A percentile compares a stretch with the other conserved stretches of the same genome.
These are phyloP conservation scores for Daldinia sp. DNA, from an alignment of 2,329 filamentous ascomycete genomes.

Conservation along the genomic window DNA sequence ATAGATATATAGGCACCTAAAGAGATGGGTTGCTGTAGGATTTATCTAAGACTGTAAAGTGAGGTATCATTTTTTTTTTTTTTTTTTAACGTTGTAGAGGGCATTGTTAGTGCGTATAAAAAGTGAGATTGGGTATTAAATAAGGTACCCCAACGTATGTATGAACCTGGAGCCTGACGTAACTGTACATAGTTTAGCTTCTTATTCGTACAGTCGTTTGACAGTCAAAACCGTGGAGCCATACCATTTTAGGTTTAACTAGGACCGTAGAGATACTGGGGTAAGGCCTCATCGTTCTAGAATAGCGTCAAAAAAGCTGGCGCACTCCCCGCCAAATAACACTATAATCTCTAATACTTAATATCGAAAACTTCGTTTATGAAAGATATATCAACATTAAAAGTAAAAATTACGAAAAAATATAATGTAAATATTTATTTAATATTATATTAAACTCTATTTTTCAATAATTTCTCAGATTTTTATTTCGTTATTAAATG, in stretches of 20 bases:
- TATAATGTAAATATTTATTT: too few relatives aligned
- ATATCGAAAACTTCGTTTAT: too few relatives aligned
- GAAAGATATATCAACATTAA: too few relatives aligned
- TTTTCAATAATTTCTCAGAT: too few relatives aligned
- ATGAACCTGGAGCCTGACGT: conserved; percentile 11
- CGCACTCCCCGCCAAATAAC: too few relatives aligned
- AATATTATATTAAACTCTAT: too few relatives aligned
- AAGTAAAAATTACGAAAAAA: too few relatives aligned
- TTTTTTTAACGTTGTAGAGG: too few relatives aligned
- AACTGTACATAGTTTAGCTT: background rate
- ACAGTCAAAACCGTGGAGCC: background rate
- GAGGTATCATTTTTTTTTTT: conserved; percentile 1
- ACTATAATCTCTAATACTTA: too few relatives aligned
- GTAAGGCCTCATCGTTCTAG: background rate
- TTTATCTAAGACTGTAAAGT: conserved; percentile 1
- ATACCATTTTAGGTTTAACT: background rate
- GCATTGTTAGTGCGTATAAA: background rate
- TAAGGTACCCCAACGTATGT: too few relatives aligned
- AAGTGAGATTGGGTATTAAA: conserved; percentile 16
- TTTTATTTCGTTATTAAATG: too few relatives aligned
- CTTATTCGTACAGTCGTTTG: background rate
- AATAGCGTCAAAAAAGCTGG: too few relatives aligned
- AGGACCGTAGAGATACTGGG: background rate
- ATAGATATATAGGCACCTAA: background rate
- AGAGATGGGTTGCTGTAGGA: background rate